Conservation (phyloP, 2,329 filamentous ascomycete species). For the Beauveria medogensis region DNA sequence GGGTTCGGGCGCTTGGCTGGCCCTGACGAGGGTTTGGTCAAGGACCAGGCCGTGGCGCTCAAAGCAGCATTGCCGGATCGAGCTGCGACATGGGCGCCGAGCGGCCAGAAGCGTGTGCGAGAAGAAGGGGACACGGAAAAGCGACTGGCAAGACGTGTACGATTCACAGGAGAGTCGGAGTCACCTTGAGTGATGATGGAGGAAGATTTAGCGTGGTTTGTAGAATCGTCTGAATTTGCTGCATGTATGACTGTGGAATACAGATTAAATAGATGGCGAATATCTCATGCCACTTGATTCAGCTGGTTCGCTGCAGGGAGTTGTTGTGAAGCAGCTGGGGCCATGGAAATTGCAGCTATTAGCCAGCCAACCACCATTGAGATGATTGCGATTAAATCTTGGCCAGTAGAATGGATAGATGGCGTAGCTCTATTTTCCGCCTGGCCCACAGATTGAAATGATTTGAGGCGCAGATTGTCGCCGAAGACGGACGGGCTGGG, state of each 20-base stretch:
- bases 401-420: background rate
- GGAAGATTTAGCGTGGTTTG: background rate
- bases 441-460: background rate
- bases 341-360: no score
- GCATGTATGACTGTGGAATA: background rate
- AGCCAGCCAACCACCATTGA: no score
- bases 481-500: background rate
- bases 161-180: background rate
- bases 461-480: background rate
- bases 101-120: background rate
- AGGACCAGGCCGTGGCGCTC: conserved; percentile 16
- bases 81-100: background rate
- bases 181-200: background rate
- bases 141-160: background rate
- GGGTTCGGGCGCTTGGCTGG: conserved; percentile 35
- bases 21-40: conserved; percentile 39
- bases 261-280: background rate
- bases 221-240: background rate
- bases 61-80: background rate
- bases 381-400: no score
- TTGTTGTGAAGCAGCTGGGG: background rate
- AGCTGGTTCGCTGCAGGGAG: background rate
- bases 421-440: background rate
- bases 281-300: background rate
- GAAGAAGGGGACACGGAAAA: background rate